Base-by-base conservation (phyloP, 805 yeast genomes). In the Priceomyces carsonii region DNA sequence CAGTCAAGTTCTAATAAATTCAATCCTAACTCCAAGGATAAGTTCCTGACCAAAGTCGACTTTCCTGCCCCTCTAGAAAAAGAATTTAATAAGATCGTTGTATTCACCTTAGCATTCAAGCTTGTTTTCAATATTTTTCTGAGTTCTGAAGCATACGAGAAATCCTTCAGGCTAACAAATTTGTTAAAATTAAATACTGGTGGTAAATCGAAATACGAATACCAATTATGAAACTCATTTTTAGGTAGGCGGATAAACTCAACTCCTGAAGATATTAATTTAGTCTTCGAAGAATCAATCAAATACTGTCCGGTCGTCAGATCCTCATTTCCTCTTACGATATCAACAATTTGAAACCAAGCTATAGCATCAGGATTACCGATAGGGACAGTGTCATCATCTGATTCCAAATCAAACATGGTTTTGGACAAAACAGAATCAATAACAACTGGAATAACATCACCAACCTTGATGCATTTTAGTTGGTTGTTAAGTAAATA, bases 11-110 rank as follows among this genome's bases (percentile, higher is more conserved):
- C 84, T 19, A 82, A 61, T 6, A 82, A 57, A 43, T 85, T 82
- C 6, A 80, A 57, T 0, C 96, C 96, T 19, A 81, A 55, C 19
- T 75, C 75, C 6, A 64, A 55, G 0, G 85, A 71, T 1, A 79
- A 51, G 36, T 76, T 75, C 33, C 71, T 57, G 0, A 87, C 77
- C 16, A 85, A 50, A 0, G 82, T 77, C 0, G 84, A 55, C 51
- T 91, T 91, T 0, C 99, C 99, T 5, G 85, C 78, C 6, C 85
- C 88, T 35, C 95, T 66, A 19, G 80, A 74, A 48, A 79, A 63
- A 3, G 96, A 86, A 33, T 73, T 76, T 15, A 93, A 54, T 17
- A 89, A 53, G 0, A 89, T 61, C 0, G 87, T 72, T 0, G 95
- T 81, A 31, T 71, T 73, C 21, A 86, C 50, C 2, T 67, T 57